A percentile compares a stretch with the other conserved stretches of the same genome.
Conservation (phyloP, 306 rosid genomes). For the Sindora glabra region DNA sequence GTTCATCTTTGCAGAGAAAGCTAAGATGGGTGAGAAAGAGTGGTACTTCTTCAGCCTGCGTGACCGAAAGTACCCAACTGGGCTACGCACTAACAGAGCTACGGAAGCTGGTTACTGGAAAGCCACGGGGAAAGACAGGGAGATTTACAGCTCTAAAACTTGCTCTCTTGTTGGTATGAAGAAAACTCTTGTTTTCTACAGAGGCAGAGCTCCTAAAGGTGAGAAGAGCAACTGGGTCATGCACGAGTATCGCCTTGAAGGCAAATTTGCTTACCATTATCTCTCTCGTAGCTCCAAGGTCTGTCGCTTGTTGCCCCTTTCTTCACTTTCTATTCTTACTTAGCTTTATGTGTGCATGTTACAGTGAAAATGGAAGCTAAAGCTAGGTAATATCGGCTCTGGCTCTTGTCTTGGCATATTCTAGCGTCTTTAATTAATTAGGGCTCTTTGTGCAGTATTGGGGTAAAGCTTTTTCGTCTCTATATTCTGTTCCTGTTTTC, state of each 20-base stretch:
- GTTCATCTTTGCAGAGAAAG: slow-evolving; percentile 44
- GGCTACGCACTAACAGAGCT: slow-evolving; percentile 76
- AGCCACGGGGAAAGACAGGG: slow-evolving; percentile 91
- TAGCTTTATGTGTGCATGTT: slow-evolving; percentile 1
- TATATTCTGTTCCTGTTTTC: neutral
- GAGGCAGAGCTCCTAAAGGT: slow-evolving; percentile 94
- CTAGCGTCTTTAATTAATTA: neutral
- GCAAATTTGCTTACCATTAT: slow-evolving; percentile 81
- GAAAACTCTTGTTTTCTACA: slow-evolving; percentile 85
- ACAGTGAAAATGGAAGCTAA: neutral
- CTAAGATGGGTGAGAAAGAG: slow-evolving; percentile 96
- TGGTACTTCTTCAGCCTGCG: slow-evolving; percentile 91
- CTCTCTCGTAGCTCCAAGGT: slow-evolving; percentile 74
- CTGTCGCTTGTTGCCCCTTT: neutral
- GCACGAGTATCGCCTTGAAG: slow-evolving; percentile 99
- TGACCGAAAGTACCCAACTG: slow-evolving; percentile 90
- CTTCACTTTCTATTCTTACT: neutral
- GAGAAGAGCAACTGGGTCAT: slow-evolving; percentile 93
- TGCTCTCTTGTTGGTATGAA: slow-evolving; percentile 88
- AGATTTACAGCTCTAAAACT: slow-evolving; percentile 68
- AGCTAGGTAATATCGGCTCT: slow-evolving; percentile 21
- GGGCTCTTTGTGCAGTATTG: slow-evolving; percentile 21
- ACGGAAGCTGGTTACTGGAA: slow-evolving; percentile 99
- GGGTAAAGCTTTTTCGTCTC: too few species aligned
- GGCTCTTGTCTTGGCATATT: neutral